A percentile compares a stretch with the other conserved stretches of the same genome.
These are phyloP conservation scores for Vitis amurensis DNA, from an alignment of 164 flowering plant genomes.

Conservation along the genomic window DNA sequence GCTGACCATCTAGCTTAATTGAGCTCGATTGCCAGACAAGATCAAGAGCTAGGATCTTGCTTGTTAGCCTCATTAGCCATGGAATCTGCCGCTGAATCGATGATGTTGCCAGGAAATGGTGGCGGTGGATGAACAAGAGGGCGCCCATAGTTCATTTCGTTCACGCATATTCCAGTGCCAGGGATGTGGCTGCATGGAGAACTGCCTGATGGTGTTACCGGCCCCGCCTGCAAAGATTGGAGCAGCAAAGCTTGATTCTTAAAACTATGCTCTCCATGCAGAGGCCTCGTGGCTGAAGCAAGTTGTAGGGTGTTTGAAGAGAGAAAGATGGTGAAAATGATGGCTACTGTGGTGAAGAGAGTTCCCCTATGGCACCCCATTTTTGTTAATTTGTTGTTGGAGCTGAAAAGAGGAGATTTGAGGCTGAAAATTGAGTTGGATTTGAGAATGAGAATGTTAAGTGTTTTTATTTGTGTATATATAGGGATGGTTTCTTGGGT, in stretches of 20 bases:
- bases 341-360: not conserved
- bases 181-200: constrained; percentile 10
- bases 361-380: not conserved
- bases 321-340: not conserved
- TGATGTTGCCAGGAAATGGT: not conserved
- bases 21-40: too few species aligned
- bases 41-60: too few species aligned
- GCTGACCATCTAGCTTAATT: too few species aligned
- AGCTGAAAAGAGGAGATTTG: not conserved
- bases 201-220: constrained; percentile 1
- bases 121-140: constrained; percentile 4
- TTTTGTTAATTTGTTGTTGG: not conserved
- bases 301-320: not conserved
- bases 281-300: constrained; percentile 8
- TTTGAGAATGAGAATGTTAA: too few species aligned
- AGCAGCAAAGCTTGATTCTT: not conserved
- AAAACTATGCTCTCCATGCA: constrained; percentile 3
- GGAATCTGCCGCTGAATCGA: too few species aligned
- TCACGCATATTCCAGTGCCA: constrained; percentile 4
- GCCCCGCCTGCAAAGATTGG: not conserved
- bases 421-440: too few species aligned
- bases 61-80: too few species aligned
- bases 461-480: not conserved
- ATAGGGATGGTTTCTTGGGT: not conserved
- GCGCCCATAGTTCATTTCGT: constrained; percentile 7